Evolutionary conservation across 2,329 filamentous ascomycete genomes (phyloP), one percentile per base, ranked within the genome.

Genomic region (Scopulariopsis brevicaulis): DNA sequence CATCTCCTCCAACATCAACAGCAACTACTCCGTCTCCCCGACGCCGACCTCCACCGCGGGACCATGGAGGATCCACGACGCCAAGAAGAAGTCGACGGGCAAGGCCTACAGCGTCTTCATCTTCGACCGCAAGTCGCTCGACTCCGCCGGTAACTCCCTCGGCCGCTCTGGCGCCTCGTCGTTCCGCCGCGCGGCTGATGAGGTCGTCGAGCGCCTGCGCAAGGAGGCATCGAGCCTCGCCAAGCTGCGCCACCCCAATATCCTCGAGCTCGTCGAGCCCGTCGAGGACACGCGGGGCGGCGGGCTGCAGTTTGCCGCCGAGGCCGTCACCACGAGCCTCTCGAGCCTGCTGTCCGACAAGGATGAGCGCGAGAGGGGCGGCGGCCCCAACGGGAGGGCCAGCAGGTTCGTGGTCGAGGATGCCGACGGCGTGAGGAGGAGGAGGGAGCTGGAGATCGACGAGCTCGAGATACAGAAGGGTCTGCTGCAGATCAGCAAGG

Each of bases 391-490:
- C 48, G 85, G 88, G 12, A 79, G 90, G 60, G 78, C 84, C 4
- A 91, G 89, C 69, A 85, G 90, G 64, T 94, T 86, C 72, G 86
- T 94, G 58, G 85, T 89, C 1, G 90, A 94, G 66, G 87, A 91
- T 63, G 77, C 85, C 1, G 86, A 92, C 63, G 89, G 89, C 40
- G 83, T 83, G 55, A 79, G 84, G 63, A 81, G 85, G 64, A 78
- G 90, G 65, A 81, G 89, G 64, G 92, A 97, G 67, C 72, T 96
- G 15, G 93, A 97, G 69, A 90, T 99, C 61, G 94, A 99, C 68
- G 94, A 97, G 73, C 76, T 99, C 60, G 94, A 99, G 72, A 95
- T 97, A 65, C 94, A 99, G 70, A 99, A 99, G 72, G 94, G 94
- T 0, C 71, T 99, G 62, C 74, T 97, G 60, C 94, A 99, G 70